phyloP scores from a whole-genome alignment of 495 filamentous ascomycete species.

The Extremus antarcticus region DNA sequence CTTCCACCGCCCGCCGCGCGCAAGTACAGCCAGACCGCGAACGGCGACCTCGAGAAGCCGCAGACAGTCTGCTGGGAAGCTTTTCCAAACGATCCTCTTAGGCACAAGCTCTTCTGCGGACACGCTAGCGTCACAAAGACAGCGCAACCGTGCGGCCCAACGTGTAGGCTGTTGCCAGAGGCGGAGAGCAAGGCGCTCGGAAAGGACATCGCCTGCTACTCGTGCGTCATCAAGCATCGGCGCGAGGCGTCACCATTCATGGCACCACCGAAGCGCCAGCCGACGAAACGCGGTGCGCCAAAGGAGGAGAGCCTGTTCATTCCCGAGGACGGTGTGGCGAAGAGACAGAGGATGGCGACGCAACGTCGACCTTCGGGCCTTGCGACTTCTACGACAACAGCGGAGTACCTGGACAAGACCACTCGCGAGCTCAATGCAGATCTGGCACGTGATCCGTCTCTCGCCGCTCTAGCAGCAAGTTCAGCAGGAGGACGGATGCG shows the following conservation, averaged over 20 bases:
- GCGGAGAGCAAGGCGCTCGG: neutral
- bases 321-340: too few species aligned
- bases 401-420: too few species aligned
- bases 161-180: neutral
- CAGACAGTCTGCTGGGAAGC: neutral
- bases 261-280: neutral
- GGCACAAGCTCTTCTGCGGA: neutral
- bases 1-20: neutral
- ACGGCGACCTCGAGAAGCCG: neutral
- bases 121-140: neutral
- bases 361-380: too few species aligned
- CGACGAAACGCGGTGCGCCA: too few species aligned
- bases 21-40: neutral
- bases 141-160: neutral
- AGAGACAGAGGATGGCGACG: too few species aligned
- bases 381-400: too few species aligned
- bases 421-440: too few species aligned
- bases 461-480: too few species aligned
- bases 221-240: too few species aligned
- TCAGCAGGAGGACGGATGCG: too few species aligned
- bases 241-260: too few species aligned
- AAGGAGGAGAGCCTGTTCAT: neutral
- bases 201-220: neutral
- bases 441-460: too few species aligned
- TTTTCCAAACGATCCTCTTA: neutral